These are phyloP conservation scores for Penicillium olsonii DNA, from an alignment of 2,329 filamentous ascomycete species.

Conservation along the genomic window DNA sequence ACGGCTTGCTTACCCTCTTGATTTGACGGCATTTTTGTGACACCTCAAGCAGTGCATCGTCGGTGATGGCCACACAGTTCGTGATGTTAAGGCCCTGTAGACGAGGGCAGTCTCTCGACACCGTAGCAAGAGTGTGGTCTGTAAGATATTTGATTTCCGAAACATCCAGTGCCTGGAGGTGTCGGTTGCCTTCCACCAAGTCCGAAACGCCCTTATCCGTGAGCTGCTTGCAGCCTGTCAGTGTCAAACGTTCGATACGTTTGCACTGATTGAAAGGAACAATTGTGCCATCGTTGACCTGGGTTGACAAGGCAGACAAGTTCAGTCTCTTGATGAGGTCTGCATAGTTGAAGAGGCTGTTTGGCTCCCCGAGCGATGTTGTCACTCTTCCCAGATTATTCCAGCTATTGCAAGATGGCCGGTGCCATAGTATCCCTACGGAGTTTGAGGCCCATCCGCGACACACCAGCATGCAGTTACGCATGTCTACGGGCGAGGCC, in stretches of 20 bases:
- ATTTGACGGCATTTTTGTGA: constrained; percentile 82
- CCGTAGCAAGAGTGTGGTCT: constrained; percentile 72
- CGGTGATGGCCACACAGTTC: constrained; percentile 78
- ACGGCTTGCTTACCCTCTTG: constrained; percentile 68
- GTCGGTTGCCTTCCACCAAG: constrained; percentile 75
- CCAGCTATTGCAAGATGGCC: constrained; percentile 88
- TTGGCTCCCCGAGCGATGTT: constrained; percentile 67
- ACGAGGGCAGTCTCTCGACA: constrained; percentile 78
- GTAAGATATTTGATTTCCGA: constrained; percentile 80
- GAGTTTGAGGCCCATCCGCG: constrained; percentile 90
- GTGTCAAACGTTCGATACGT: constrained; percentile 84
- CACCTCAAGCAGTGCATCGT: constrained; percentile 78
- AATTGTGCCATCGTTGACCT: constrained; percentile 87
- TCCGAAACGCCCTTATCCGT: constrained; percentile 81
- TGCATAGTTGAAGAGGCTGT: constrained; percentile 85
- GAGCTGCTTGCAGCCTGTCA: constrained; percentile 84
- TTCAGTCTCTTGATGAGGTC: constrained; percentile 92
- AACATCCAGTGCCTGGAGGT: constrained; percentile 86
- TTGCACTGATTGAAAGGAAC: constrained; percentile 80
- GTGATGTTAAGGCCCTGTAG: constrained; percentile 94
- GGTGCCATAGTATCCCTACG: constrained; percentile 92
- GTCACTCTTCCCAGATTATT: constrained; percentile 78
- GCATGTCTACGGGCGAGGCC: constrained; percentile 71
- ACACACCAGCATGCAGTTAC: constrained; percentile 90
- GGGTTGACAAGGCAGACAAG: constrained; percentile 72